phyloP scores from a whole-genome alignment of 2,329 filamentous ascomycete species.

The Tricladium varicosporioides region DNA sequence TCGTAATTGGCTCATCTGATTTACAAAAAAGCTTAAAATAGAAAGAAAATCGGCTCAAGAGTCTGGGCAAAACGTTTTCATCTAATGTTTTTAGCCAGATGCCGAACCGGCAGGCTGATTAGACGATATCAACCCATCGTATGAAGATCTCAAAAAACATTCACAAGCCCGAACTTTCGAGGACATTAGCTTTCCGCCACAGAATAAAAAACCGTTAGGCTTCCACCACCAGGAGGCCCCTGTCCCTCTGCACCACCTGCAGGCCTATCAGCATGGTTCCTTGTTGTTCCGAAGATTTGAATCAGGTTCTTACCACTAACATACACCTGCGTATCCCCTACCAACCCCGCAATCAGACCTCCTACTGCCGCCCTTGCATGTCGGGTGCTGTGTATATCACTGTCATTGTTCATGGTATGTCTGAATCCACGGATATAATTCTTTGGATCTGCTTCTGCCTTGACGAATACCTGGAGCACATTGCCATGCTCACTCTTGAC shows the following conservation, averaged over 20 bases:
- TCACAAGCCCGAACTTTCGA: neutral
- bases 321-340: slow-evolving; percentile 31
- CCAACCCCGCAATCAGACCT: slow-evolving; percentile 33
- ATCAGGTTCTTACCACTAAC: slow-evolving; percentile 24
- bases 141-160: neutral
- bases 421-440: slow-evolving; percentile 28
- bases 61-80: slow-evolving; percentile 14
- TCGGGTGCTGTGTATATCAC: slow-evolving; percentile 33
- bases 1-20: slow-evolving; percentile 11
- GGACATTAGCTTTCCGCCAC: slow-evolving; percentile 11
- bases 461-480: slow-evolving; percentile 34
- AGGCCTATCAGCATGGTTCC: slow-evolving; percentile 1
- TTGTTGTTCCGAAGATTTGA: neutral
- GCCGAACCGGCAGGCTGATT: slow-evolving; percentile 20
- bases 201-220: slow-evolving; percentile 32
- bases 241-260: slow-evolving; percentile 33
- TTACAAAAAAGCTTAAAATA: slow-evolving; percentile 18
- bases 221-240: slow-evolving; percentile 32
- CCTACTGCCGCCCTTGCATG: slow-evolving; percentile 35
- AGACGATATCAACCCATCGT: slow-evolving; percentile 13
- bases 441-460: slow-evolving; percentile 33
- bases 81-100: slow-evolving; percentile 24
- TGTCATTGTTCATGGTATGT: slow-evolving; percentile 35
- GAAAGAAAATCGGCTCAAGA: slow-evolving; percentile 12
- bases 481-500: slow-evolving; percentile 21